Percentiles rank a stretch among this genome's conserved stretches.
phyloP scores from a whole-genome alignment of 2,329 filamentous ascomycete species.

The Teratosphaeria nubilosa region DNA sequence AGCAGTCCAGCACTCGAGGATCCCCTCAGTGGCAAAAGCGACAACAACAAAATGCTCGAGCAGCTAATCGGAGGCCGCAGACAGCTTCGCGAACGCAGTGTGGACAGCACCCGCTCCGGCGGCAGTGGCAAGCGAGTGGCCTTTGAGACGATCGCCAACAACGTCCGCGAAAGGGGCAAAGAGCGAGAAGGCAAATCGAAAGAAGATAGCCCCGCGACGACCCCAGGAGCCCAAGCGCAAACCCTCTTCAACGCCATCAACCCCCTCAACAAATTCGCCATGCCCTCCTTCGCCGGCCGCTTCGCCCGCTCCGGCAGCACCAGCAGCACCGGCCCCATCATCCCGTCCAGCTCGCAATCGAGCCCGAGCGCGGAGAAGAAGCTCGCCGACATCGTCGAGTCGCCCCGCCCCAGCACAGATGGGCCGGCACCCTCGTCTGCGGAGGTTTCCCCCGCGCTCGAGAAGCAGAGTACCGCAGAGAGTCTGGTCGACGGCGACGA shows the following conservation, averaged over 20 bases:
- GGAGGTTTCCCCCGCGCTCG: slow-evolving; percentile 1
- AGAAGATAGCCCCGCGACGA: slow-evolving; percentile 6
- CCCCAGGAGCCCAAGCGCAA: slow-evolving; percentile 6
- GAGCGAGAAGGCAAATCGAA: slow-evolving; percentile 6
- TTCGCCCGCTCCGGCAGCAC: slow-evolving; percentile 21
- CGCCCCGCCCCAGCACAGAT: slow-evolving; percentile 6
- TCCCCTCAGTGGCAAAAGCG: slow-evolving; percentile 16
- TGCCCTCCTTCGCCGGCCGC: slow-evolving; percentile 22
- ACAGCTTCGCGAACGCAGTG: slow-evolving; percentile 58
- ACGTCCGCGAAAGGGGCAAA: not conserved
- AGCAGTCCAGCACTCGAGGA: slow-evolving; percentile 22
- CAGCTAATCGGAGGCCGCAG: slow-evolving; percentile 57
- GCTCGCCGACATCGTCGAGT: slow-evolving; percentile 18
- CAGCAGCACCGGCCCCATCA: slow-evolving; percentile 10
- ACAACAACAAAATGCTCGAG: slow-evolving; percentile 50
- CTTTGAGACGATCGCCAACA: not conserved
- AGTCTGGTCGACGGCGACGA: slow-evolving; percentile 23
- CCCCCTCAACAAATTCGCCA: slow-evolving; percentile 25
- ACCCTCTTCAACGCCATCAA: slow-evolving; percentile 24
- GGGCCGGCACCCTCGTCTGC: not conserved
- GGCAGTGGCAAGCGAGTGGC: slow-evolving; percentile 49
- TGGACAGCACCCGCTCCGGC: slow-evolving; percentile 60
- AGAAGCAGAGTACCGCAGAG: slow-evolving; percentile 1
- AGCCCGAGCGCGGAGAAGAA: slow-evolving; percentile 44
- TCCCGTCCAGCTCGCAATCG: not conserved